phyloP scores from a whole-genome alignment of 106 monocot genomes.

The Platanthera zijinensis region DNA sequence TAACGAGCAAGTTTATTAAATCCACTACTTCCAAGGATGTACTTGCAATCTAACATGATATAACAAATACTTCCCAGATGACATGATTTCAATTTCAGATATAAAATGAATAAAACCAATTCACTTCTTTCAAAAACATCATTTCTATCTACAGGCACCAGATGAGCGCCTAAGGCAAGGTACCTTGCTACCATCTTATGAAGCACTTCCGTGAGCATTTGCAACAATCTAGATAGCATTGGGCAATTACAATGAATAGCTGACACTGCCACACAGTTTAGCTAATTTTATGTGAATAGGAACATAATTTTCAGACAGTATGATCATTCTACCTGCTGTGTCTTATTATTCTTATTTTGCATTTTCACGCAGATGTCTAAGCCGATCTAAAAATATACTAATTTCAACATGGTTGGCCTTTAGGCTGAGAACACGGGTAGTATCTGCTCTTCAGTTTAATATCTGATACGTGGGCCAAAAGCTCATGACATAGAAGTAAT shows the following conservation, averaged over 20 bases:
- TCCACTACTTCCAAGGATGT: too few relatives aligned
- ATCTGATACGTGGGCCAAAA: constrained; percentile 1
- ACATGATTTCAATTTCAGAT: too few relatives aligned
- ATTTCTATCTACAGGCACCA: too few relatives aligned
- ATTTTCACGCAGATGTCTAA: too few relatives aligned
- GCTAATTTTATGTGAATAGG: background rate
- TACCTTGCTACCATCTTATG: background rate
- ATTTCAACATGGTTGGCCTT: too few relatives aligned
- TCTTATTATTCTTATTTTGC: background rate
- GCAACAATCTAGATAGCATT: background rate
- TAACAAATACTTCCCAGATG: too few relatives aligned
- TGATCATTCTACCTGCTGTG: background rate
- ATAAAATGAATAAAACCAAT: too few relatives aligned
- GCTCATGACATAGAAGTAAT: constrained; percentile 1
- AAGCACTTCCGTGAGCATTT: background rate
- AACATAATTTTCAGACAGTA: background rate
- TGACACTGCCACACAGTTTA: background rate
- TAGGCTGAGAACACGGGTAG: constrained; percentile 95
- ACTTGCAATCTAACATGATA: too few relatives aligned
- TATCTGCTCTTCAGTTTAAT: constrained; percentile 58
- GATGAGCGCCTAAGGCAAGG: background rate
- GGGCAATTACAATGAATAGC: background rate
- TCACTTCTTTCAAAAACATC: too few relatives aligned
- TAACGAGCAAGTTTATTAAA: too few relatives aligned
- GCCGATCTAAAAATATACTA: too few relatives aligned